Percentiles rank a stretch among this genome's conserved stretches.
phyloP scores from a whole-genome alignment of 345 rosid species.

The Bruguiera parviflora region DNA sequence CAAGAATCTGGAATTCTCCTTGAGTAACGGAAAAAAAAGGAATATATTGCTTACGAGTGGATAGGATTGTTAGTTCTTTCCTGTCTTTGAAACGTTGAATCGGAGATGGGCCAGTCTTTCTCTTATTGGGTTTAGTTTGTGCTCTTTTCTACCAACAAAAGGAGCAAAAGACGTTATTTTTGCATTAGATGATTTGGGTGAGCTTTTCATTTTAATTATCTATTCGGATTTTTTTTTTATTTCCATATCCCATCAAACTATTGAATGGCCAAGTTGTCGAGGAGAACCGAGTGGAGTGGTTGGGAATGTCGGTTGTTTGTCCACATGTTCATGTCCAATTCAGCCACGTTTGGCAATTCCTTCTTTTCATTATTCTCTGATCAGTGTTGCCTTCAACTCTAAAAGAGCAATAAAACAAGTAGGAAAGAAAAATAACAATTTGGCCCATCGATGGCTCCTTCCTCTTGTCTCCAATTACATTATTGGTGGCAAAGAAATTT shows the following conservation, averaged over 20 bases:
- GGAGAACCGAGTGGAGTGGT: conserved; percentile 9
- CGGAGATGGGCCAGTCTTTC: no score
- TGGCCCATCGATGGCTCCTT: conserved; percentile 36
- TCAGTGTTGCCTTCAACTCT: background rate
- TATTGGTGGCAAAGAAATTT: conserved; percentile 3
- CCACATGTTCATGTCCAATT: conserved; percentile 42
- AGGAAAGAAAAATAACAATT: conserved; percentile 8
- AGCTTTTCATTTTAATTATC: background rate
- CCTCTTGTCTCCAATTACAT: conserved; percentile 31
- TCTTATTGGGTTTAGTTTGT: no score
- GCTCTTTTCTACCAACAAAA: no score
- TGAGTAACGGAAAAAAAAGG: no score
- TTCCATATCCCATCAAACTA: background rate
- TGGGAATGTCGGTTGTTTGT: conserved; percentile 34
- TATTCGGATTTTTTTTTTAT: no score
- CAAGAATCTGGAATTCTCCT: no score
- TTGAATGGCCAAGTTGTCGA: conserved; percentile 4
- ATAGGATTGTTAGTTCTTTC: no score
- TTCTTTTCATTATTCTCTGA: conserved; percentile 31
- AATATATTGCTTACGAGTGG: no score
- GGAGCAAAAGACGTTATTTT: no score
- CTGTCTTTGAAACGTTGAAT: no score
- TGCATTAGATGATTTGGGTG: conserved; percentile 3
- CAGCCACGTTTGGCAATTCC: conserved; percentile 16
- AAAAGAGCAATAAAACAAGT: conserved; percentile 30